Conservation (phyloP, 768 basidiomycete species). For the Boletus subcaerulescens region DNA sequence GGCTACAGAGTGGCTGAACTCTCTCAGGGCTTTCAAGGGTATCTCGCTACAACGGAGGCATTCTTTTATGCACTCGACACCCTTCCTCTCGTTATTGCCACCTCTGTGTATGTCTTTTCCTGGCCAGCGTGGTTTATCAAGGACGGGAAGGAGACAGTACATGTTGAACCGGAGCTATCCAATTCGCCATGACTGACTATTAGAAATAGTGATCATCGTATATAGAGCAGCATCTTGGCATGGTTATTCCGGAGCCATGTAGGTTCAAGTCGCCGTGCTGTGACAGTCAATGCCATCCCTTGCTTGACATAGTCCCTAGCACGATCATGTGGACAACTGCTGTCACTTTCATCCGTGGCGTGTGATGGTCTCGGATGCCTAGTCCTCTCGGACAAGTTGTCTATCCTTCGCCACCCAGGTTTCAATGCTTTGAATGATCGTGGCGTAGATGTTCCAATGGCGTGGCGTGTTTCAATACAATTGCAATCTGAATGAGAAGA, state of each 20-base stretch:
- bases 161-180: constrained; percentile 28
- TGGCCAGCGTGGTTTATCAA: constrained; percentile 64
- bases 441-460: no score
- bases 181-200: background rate
- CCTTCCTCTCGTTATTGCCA: constrained; percentile 61
- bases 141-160: background rate
- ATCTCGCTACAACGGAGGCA: constrained; percentile 53
- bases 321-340: no score
- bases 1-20: constrained; percentile 59
- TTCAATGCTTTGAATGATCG: no score
- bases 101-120: constrained; percentile 51
- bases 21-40: constrained; percentile 59
- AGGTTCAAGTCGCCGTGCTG: background rate
- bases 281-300: background rate
- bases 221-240: no score
- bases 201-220: background rate
- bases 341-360: no score
- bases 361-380: no score
- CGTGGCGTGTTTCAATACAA: no score
- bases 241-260: no score
- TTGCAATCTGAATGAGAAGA: no score
- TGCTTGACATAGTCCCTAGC: background rate
- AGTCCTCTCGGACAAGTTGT: no score
- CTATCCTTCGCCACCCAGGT: no score
- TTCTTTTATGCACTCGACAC: constrained; percentile 70